Base-by-base conservation (phyloP, 306 rosid species). In the Pyrus betulifolia region DNA sequence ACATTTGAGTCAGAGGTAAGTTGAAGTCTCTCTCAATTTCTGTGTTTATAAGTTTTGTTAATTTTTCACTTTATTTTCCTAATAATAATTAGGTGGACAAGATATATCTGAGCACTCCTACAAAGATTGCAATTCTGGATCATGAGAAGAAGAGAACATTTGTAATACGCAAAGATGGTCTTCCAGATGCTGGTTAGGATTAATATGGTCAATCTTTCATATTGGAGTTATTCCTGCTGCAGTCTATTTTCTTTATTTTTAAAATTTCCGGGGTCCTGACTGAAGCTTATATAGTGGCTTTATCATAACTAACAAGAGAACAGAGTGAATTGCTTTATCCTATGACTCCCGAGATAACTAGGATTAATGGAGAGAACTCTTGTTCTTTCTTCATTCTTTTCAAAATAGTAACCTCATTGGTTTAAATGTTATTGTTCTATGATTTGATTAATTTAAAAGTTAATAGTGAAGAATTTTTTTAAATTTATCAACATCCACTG, bases 101-200 rank as follows among this genome's bases (percentile, higher is more conserved):
- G 85, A 89, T 93, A 83, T 96, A 91, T 88, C 94, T 96, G 17
- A 86, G 97, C 88, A 91, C 99, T 77, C 97, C 97, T 22, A 88
- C 93, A 40, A 96, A 96, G 91, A 91, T 96, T 67, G 97, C 98
- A 38, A 96, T 96, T 84, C 86, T 96, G 79, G 99, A 96, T 87
- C 99, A 96, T 64, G 99, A 91, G 76, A 96, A 89, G 69, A 96
- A 92, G 87, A 88, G 99, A 83, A 92, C 99, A 38, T 96, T 91
- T 87, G 99, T 89, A 59, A 66, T 96, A 73, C 96, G 90, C 40
- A 96, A 96, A 83, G 99, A 96, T 80, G 99, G 99, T 45, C 98
- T 96, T 88, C 97, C 98, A 76, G 99, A 96, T 96, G 99, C 98
- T 35, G 99, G 99, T 96, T 70, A 88, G 88, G 67, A 60, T 78